phyloP scores from a whole-genome alignment of 352 stramenopile genomes.

The Poterioochromonas sp. region DNA sequence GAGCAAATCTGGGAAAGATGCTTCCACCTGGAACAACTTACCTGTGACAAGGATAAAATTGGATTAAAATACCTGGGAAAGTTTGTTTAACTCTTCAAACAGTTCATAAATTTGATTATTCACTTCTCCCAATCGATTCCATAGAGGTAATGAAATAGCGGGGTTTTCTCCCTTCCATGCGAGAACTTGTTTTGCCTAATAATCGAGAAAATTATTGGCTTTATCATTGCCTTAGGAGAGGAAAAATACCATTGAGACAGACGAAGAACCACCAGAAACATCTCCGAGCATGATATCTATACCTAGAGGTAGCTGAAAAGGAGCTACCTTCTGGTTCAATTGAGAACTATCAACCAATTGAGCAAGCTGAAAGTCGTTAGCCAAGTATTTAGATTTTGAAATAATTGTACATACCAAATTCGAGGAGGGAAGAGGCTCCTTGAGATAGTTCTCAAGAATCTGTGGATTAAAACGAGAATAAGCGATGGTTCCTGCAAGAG shows the following conservation, averaged over 20 bases:
- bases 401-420: conserved; percentile 45
- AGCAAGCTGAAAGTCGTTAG: conserved; percentile 32
- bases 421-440: conserved; percentile 31
- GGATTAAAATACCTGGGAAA: not conserved
- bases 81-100: not conserved
- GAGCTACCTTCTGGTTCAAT: conserved; percentile 56
- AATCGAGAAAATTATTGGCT: not conserved
- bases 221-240: no score
- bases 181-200: not conserved
- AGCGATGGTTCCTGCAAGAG: not conserved
- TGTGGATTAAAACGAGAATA: conserved; percentile 28
- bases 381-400: conserved; percentile 28
- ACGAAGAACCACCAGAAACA: conserved; percentile 80
- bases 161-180: not conserved
- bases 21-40: no score
- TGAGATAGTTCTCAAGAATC: conserved; percentile 31
- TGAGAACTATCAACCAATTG: conserved; percentile 39
- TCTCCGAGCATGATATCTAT: conserved; percentile 87
- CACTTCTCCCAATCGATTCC: not conserved
- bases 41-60: no score
- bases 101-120: not conserved
- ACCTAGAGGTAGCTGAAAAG: conserved; percentile 58
- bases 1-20: no score
- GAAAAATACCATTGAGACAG: conserved; percentile 63
- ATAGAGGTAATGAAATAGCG: not conserved